Evolutionary conservation across 2,329 filamentous ascomycete species (phyloP), one percentile per base, ranked within the genome.

Genomic region (Cryphonectria parasitica): DNA sequence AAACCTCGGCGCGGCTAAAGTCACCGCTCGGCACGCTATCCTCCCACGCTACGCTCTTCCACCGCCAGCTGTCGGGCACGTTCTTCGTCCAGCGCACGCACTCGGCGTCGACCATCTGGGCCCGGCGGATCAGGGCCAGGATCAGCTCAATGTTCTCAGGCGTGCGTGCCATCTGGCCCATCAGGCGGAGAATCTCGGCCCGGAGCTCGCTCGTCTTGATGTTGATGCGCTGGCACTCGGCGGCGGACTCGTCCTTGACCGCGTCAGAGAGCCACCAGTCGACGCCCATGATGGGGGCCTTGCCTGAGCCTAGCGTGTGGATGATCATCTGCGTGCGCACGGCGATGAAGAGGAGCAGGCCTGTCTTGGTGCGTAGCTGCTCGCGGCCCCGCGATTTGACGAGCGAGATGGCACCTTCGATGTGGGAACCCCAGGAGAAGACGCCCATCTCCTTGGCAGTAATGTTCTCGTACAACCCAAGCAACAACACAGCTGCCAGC

Each of bases 271-370:
- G 82, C 89, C 89, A 90, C 87, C 87, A 90, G 41, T 89, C 86
- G 2, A 81, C 79, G 15, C 86, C 86, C 83, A 88, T 85, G 39
- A 80, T 77, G 0, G 88, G 87, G 0, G 83, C 74, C 66, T 85
- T 88, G 43, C 84, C 85, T 0, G 85, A 83, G 15, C 84, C 85
- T 31, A 90, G 80, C 28, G 86, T 85, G 73, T 89, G 86, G 67
- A 90, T 86, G 64, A 88, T 87, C 84, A 90, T 89, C 73, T 90
- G 87, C 1, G 85, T 87, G 69, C 89, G 82, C 22, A 90, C 88
- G 10, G 86, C 85, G 64, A 88, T 82, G 75, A 90, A 90, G 19
- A 91, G 81, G 69, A 84, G 81, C 43, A 86, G 77, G 0, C 88
- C 89, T 2, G 82, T 80, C 76, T 84, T 85, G 19, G 86, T 88